A percentile compares a stretch with the other conserved stretches of the same genome.
These are phyloP conservation scores for Penicillium verrucosum DNA, from an alignment of 2,329 filamentous ascomycete species.

Conservation along the genomic window DNA sequence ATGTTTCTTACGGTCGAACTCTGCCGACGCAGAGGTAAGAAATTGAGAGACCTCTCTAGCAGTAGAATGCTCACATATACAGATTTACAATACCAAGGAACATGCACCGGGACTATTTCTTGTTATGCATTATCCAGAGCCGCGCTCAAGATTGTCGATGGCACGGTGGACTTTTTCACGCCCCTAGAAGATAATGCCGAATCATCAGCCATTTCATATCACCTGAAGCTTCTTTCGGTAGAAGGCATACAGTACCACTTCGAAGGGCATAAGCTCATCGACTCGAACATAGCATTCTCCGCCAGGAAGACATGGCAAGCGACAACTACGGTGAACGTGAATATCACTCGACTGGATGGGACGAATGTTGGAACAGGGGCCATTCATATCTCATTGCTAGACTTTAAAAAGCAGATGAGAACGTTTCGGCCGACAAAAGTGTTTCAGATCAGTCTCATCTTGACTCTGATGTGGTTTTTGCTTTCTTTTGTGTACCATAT, in stretches of 20 bases:
- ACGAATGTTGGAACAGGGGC: not conserved
- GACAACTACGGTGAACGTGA: conserved; percentile 14
- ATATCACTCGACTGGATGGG: conserved; percentile 5
- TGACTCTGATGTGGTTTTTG: conserved; percentile 9
- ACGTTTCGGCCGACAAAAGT: conserved; percentile 1
- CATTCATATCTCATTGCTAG: not conserved
- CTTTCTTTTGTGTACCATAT: conserved; percentile 7
- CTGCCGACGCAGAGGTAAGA: not conserved
- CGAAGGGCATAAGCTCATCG: conserved; percentile 9
- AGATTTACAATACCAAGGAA: not conserved
- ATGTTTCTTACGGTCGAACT: not conserved
- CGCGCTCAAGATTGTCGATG: not conserved
- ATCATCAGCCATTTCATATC: conserved; percentile 1
- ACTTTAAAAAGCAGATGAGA: conserved; percentile 11
- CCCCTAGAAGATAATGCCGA: not conserved
- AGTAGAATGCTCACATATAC: not conserved
- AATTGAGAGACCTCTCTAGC: not conserved
- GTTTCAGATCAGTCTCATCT: not conserved
- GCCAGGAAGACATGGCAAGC: conserved; percentile 14
- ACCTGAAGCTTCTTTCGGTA: not conserved
- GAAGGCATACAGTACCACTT: not conserved
- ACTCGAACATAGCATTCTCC: conserved; percentile 7
- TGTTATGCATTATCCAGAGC: not conserved
- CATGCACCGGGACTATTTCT: not conserved
- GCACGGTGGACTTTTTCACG: not conserved